Evolutionary conservation across 345 rosid species (phyloP).

Genomic region (Cardamine resedifolia): DNA sequence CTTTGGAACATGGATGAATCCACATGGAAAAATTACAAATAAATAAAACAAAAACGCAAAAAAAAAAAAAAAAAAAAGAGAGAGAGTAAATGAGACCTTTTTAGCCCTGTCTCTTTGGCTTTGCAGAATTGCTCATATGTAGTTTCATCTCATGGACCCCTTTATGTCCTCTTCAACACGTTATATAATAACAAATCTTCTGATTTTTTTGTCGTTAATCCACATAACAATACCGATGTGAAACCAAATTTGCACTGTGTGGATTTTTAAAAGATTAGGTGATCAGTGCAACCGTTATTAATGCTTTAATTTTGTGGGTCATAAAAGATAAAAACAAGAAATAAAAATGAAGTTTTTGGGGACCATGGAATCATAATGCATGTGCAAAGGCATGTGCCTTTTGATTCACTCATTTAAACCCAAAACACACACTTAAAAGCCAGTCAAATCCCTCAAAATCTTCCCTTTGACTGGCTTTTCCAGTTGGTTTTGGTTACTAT

Average conservation of each 20-base stretch:
- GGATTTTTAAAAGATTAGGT: slow-evolving; percentile 14
- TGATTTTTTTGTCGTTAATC: slow-evolving; percentile 21
- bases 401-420: slow-evolving; percentile 35
- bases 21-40: slow-evolving; percentile 33
- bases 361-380: slow-evolving; percentile 44
- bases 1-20: slow-evolving; percentile 9
- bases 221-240: slow-evolving; percentile 12
- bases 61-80: not conserved
- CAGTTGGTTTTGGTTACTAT: slow-evolving; percentile 9
- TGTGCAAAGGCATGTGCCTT: slow-evolving; percentile 44
- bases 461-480: slow-evolving; percentile 34
- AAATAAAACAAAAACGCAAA: not conserved
- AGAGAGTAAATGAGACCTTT: slow-evolving; percentile 24
- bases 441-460: slow-evolving; percentile 27
- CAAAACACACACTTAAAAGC: slow-evolving; percentile 28
- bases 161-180: slow-evolving; percentile 30
- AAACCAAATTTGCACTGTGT: slow-evolving; percentile 36
- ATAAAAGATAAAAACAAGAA: not conserved
- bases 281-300: slow-evolving; percentile 27
- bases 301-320: slow-evolving; percentile 29
- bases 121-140: slow-evolving; percentile 26
- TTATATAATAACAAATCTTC: slow-evolving; percentile 23
- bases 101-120: slow-evolving; percentile 11
- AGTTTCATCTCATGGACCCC: slow-evolving; percentile 35
- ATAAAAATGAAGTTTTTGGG: slow-evolving; percentile 9